A percentile compares a stretch with the other conserved stretches of the same genome.
phyloP scores from a whole-genome alignment of 148 eudicot species.

The Rhododendron ovatum region DNA sequence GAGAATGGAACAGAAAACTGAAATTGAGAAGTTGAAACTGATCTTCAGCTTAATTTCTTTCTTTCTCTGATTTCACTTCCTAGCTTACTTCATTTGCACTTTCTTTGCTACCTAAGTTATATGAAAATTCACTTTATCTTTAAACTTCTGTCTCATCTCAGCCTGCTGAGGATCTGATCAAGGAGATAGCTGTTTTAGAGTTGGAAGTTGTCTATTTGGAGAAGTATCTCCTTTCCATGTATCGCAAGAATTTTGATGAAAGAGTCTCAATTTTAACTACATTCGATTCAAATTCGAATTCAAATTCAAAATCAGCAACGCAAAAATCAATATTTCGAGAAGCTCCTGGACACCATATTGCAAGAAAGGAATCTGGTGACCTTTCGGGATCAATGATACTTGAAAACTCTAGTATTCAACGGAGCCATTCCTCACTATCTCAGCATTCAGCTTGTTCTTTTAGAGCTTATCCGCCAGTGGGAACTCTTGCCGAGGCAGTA shows the following conservation, averaged over 20 bases:
- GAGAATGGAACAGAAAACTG: slow-evolving; percentile 1
- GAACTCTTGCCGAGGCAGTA: slow-evolving; percentile 34
- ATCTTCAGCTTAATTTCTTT: not conserved
- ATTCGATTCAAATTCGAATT: slow-evolving; percentile 8
- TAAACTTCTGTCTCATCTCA: slow-evolving; percentile 21
- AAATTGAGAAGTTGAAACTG: not conserved
- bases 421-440: slow-evolving; percentile 76
- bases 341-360: slow-evolving; percentile 5
- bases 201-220: slow-evolving; percentile 67
- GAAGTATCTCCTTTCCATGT: slow-evolving; percentile 63
- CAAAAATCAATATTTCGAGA: slow-evolving; percentile 1
- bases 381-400: slow-evolving; percentile 20
- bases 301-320: slow-evolving; percentile 11
- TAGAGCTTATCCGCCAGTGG: slow-evolving; percentile 32
- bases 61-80: not conserved
- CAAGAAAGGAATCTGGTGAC: slow-evolving; percentile 13
- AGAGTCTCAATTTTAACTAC: slow-evolving; percentile 18
- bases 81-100: not conserved
- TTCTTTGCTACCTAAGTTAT: not conserved
- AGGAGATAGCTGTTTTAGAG: slow-evolving; percentile 71
- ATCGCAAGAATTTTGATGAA: slow-evolving; percentile 52
- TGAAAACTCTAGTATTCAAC: slow-evolving; percentile 41
- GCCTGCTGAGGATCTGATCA: slow-evolving; percentile 58
- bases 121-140: not conserved
- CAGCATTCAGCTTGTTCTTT: slow-evolving; percentile 37